phyloP scores from a whole-genome alignment of 371 early-diverging fungal species.

The Mucor circinelloides region DNA sequence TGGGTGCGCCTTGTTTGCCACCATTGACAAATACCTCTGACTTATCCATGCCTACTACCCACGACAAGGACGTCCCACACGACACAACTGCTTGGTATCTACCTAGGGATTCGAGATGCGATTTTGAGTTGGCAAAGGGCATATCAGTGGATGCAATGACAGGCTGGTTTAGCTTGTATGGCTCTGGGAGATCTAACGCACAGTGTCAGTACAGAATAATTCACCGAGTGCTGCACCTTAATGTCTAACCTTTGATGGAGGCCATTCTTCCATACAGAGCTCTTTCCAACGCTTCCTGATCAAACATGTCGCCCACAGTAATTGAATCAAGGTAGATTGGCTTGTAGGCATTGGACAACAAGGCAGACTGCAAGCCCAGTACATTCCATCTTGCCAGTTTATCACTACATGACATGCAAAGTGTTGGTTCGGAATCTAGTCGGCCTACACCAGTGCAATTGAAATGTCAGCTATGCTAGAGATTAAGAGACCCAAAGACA shows the following conservation, averaged over 20 bases:
- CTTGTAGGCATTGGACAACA: constrained; percentile 55
- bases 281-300: constrained; percentile 57
- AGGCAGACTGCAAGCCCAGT: constrained; percentile 73
- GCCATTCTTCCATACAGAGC: constrained; percentile 63
- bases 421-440: constrained; percentile 74
- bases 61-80: constrained; percentile 47
- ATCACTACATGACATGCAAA: constrained; percentile 90
- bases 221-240: not conserved
- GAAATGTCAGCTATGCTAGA: constrained; percentile 1
- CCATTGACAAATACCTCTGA: constrained; percentile 66
- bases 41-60: constrained; percentile 49
- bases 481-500: not conserved
- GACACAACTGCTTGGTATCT: constrained; percentile 2
- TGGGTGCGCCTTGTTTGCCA: constrained; percentile 54
- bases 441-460: constrained; percentile 45
- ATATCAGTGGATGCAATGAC: constrained; percentile 29
- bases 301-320: constrained; percentile 69
- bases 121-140: constrained; percentile 55
- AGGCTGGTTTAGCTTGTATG: constrained; percentile 35
- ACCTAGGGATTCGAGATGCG: constrained; percentile 19
- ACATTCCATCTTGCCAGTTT: constrained; percentile 88
- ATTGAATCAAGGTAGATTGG: constrained; percentile 76
- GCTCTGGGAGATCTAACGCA: constrained; percentile 20
- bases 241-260: constrained; percentile 22
- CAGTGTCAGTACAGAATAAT: not conserved